Evolutionary conservation across 345 rosid species (phyloP).

Genomic region (Barbarea vulgaris): DNA sequence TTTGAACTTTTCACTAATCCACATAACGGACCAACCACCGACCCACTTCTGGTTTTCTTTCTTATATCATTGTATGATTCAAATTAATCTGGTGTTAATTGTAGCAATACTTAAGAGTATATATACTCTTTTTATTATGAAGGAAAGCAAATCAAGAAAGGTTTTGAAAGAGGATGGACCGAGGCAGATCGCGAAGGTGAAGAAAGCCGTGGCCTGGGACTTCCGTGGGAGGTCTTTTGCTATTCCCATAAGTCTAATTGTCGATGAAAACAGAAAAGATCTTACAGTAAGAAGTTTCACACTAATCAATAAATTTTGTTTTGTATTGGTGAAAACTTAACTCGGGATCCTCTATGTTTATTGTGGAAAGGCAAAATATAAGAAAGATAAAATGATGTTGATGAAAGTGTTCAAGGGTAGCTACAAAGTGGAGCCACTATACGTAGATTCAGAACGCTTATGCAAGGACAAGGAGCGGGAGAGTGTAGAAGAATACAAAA

Average conservation of each 20-base stretch:
- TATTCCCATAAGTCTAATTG: constrained; percentile 60
- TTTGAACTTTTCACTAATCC: too few species aligned
- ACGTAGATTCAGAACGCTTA: constrained; percentile 55
- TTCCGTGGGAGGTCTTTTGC: constrained; percentile 80
- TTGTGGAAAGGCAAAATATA: too few species aligned
- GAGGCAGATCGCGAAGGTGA: constrained; percentile 65
- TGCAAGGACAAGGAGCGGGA: constrained; percentile 63
- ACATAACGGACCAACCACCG: too few species aligned
- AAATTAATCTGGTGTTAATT: background rate
- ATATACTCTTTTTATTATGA: background rate
- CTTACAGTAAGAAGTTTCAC: background rate
- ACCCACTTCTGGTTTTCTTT: too few species aligned
- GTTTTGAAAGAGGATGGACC: constrained; percentile 62
- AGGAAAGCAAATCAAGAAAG: constrained; percentile 65
- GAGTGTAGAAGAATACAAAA: constrained; percentile 61
- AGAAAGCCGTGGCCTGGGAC: constrained; percentile 70
- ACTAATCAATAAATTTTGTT: too few species aligned
- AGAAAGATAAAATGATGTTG: constrained; percentile 58
- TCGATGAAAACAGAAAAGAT: constrained; percentile 60
- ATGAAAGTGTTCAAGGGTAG: constrained; percentile 78
- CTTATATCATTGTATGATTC: too few species aligned
- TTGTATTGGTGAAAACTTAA: too few species aligned
- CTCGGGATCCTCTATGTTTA: too few species aligned
- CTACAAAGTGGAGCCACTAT: constrained; percentile 66
- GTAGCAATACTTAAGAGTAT: background rate